These are phyloP conservation scores for Pseudonitzschia delicatissima DNA, from an alignment of 108 stramenopile genomes.

Conservation along the genomic window DNA sequence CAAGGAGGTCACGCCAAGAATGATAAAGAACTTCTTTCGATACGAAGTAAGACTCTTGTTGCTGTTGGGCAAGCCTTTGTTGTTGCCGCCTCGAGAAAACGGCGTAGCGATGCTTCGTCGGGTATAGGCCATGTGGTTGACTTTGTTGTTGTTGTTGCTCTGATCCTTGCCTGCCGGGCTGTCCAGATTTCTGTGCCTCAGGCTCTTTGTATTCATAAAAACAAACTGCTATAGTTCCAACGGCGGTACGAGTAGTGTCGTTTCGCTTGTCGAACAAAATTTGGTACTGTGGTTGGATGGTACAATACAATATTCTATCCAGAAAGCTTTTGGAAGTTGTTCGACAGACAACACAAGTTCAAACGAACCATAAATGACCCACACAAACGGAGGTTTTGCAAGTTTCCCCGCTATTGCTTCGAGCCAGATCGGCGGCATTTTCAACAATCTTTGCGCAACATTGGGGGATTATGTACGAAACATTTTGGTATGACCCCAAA, in stretches of 20 bases:
- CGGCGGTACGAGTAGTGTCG: not conserved
- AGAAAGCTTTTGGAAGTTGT: too few species aligned
- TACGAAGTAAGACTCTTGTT: conserved; percentile 43
- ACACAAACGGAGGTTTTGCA: too few species aligned
- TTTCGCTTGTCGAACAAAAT: not conserved
- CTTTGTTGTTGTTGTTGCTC: not conserved
- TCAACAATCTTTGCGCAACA: too few species aligned
- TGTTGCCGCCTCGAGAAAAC: conserved; percentile 5
- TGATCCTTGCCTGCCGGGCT: not conserved
- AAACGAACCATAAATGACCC: too few species aligned
- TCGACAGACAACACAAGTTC: too few species aligned
- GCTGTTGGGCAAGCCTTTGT: not conserved
- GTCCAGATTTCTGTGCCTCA: conserved; percentile 2
- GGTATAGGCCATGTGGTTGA: conserved; percentile 14
- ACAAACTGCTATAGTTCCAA: not conserved
- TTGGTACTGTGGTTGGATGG: too few species aligned
- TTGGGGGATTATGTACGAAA: too few species aligned
- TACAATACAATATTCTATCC: too few species aligned
- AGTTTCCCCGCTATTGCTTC: too few species aligned
- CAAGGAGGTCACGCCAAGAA: conserved; percentile 49
- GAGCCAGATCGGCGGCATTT: too few species aligned
- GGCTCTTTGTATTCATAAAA: not conserved
- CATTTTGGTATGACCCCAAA: too few species aligned
- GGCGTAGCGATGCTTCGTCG: conserved; percentile 15
- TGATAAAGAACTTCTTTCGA: conserved; percentile 62